Percentiles rank a stretch among this genome's conserved stretches.
Conservation (phyloP, 805 yeast genomes). For the Tanozyma kutaoensis region DNA sequence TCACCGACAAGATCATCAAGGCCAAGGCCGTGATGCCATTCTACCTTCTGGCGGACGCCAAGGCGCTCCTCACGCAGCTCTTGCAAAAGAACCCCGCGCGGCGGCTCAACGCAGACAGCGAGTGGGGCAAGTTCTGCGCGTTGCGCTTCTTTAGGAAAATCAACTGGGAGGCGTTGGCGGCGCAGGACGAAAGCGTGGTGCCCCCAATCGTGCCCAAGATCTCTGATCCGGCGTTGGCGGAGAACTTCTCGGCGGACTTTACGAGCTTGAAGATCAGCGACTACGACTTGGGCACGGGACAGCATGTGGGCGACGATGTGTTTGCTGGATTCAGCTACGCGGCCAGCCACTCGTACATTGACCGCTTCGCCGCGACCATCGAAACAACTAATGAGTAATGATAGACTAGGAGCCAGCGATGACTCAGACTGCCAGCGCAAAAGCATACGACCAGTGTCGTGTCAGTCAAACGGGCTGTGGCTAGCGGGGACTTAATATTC, state of each 20-base stretch:
- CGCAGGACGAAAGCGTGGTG: constrained; percentile 8
- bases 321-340: constrained; percentile 33
- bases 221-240: constrained; percentile 30
- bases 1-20: constrained; percentile 25
- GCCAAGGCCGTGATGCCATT: constrained; percentile 13
- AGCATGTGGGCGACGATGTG: not conserved
- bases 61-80: constrained; percentile 24
- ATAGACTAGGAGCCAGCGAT: too few species aligned
- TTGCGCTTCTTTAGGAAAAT: constrained; percentile 27
- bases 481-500: too few species aligned
- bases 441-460: too few species aligned
- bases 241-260: constrained; percentile 29
- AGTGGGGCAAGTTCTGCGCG: constrained; percentile 16
- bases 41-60: constrained; percentile 27
- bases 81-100: constrained; percentile 23
- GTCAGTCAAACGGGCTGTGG: too few species aligned
- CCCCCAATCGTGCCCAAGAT: constrained; percentile 32
- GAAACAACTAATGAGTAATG: too few species aligned
- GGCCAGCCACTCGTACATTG: constrained; percentile 25
- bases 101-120: constrained; percentile 21
- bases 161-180: constrained; percentile 21
- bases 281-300: constrained; percentile 6
- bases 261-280: constrained; percentile 18
- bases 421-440: too few species aligned
- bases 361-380: constrained; percentile 7